Evolutionary conservation across 352 stramenopile genomes (phyloP).

Genomic region (Globisporangium lucens): DNA sequence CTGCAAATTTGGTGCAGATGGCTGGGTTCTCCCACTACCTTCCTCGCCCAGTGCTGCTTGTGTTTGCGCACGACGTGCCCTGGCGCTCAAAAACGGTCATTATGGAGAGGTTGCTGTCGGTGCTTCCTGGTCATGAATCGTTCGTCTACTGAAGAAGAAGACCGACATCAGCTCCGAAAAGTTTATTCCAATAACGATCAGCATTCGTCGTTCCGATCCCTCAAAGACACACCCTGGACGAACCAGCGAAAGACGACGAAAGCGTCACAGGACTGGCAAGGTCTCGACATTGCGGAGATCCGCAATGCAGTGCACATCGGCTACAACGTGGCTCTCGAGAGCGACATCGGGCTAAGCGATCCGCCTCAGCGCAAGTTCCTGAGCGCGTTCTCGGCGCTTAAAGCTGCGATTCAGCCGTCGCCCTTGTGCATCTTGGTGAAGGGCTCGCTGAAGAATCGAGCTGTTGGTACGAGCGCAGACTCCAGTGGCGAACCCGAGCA

Average conservation of each 20-base stretch:
- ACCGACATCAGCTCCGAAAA: no score
- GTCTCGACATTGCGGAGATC: conserved; percentile 33
- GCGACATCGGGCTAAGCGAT: conserved; percentile 69
- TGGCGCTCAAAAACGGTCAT: conserved; percentile 30
- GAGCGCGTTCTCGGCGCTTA: conserved; percentile 57
- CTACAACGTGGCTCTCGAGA: conserved; percentile 69
- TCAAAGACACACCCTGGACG: conserved; percentile 2
- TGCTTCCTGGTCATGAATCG: conserved; percentile 70
- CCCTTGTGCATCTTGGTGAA: conserved; percentile 65
- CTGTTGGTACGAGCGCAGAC: conserved; percentile 12
- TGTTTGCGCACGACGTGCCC: conserved; percentile 70
- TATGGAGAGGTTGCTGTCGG: conserved; percentile 31
- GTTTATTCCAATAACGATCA: neutral
- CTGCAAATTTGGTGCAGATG: conserved; percentile 36
- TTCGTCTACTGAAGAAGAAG: neutral
- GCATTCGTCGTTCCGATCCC: conserved; percentile 16
- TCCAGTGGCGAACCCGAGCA: conserved; percentile 3
- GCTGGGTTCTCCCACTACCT: conserved; percentile 31
- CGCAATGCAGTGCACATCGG: conserved; percentile 38
- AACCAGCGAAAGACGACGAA: neutral
- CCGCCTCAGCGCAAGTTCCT: conserved; percentile 55
- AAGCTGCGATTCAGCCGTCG: conserved; percentile 53
- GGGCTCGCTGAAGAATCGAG: conserved; percentile 48
- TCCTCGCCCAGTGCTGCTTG: conserved; percentile 57
- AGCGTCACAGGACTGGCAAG: conserved; percentile 9